Conservation (phyloP, 1,284 basidiomycete species). For the Boletus sp. region DNA sequence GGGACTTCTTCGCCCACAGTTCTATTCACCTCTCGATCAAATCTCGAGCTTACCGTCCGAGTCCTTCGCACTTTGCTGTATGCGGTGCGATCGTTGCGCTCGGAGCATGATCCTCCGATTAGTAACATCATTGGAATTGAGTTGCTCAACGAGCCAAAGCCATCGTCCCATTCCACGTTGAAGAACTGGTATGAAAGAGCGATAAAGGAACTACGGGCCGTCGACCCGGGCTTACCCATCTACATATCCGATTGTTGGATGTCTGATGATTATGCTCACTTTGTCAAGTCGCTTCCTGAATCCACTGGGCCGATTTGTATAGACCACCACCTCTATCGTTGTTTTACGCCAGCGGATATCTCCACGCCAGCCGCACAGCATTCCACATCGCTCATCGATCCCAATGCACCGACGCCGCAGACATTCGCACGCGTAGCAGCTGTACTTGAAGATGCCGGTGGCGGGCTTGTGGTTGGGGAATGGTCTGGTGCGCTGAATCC, state of each 20-base stretch:
- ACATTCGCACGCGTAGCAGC: slow-evolving; percentile 44
- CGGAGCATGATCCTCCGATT: slow-evolving; percentile 41
- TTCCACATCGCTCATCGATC: slow-evolving; percentile 44
- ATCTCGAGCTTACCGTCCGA: slow-evolving; percentile 57
- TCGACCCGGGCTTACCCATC: slow-evolving; percentile 60
- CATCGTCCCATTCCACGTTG: slow-evolving; percentile 48
- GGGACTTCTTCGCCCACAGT: slow-evolving; percentile 54
- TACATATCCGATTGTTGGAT: slow-evolving; percentile 83
- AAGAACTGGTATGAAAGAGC: slow-evolving; percentile 66
- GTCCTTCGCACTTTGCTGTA: slow-evolving; percentile 46
- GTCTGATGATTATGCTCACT: slow-evolving; percentile 64
- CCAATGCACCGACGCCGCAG: slow-evolving; percentile 40
- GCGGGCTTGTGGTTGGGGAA: slow-evolving; percentile 76
- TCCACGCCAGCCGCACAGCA: slow-evolving; percentile 59
- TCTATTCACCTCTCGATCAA: slow-evolving; percentile 50
- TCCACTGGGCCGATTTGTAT: slow-evolving; percentile 55
- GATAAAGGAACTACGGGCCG: slow-evolving; percentile 52
- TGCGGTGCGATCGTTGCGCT: slow-evolving; percentile 41
- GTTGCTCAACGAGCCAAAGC: slow-evolving; percentile 79
- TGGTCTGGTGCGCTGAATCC: slow-evolving; percentile 82
- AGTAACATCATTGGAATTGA: slow-evolving; percentile 77
- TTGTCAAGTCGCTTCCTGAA: slow-evolving; percentile 40
- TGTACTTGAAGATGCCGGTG: slow-evolving; percentile 47
- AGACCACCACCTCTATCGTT: slow-evolving; percentile 88
- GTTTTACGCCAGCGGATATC: slow-evolving; percentile 69